Base-by-base conservation (phyloP, 257 asterid species). In the Dorcoceras hygrometricum region DNA sequence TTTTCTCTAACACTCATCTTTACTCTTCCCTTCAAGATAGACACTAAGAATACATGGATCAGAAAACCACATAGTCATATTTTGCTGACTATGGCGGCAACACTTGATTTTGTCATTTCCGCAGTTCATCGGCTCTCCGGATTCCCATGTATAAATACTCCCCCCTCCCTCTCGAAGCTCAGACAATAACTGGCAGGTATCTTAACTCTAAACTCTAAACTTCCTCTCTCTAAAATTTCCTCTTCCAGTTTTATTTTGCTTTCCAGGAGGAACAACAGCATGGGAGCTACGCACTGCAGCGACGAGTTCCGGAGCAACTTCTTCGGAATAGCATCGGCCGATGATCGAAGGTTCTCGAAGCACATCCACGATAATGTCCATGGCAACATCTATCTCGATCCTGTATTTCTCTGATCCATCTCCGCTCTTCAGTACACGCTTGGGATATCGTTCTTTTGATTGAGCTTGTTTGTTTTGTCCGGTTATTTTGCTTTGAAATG, bases 361-460 rank as follows among this genome's bases (percentile, higher is more conserved):
- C 89, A 78, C 74, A 70, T 91, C 27, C 93, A 79, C 77, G 98
- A 91, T 74, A 89, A 91, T 59, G 98, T 91, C 76, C 98, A 91
- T 75, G 98, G 98, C 59, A 84, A 82, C 86, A 89, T 91, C 48
- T 84, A 84, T 77, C 83, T 89, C 75, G 96, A 91, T 80, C 84
- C 79, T 72, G 98, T 89, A 83, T 24, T 39, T 66, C 20, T 20
- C 7, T 29, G 27, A 69, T 56, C 64, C 56, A 25, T 50, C 58
- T 32, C 22, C 18, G 25, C 65, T 66, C 68, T 28, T 51, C 24
- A 9, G 39, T 74, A 55, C 63, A 3, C 32, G 62, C 32, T 12
- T 31, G 43, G n/a, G 12, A 32, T 32, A 57, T 23, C 23, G 23
- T 18, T 54, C 29, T 9, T 22, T 60, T 5, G 36, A 18, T 12